phyloP scores from a whole-genome alignment of 768 basidiomycete species.

The Mycena venus region DNA sequence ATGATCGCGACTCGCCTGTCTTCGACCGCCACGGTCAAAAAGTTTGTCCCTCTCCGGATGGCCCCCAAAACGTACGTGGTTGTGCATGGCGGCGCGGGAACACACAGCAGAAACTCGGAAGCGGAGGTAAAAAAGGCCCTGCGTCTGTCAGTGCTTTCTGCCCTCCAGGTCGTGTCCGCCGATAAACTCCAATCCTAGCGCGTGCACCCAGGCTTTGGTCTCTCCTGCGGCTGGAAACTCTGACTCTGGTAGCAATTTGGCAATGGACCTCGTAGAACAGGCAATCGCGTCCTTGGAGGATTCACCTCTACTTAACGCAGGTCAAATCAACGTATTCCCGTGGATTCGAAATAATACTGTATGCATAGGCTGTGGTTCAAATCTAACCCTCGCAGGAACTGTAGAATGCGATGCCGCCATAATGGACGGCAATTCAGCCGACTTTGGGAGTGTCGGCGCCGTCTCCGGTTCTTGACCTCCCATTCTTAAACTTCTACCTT shows the following conservation, averaged over 20 bases:
- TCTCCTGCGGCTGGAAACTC: slow-evolving; percentile 15
- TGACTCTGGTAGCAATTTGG: slow-evolving; percentile 4
- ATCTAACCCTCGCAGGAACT: slow-evolving; percentile 77
- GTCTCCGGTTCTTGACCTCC: slow-evolving; percentile 63
- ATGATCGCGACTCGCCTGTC: no score
- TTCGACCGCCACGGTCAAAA: no score
- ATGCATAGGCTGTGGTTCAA: slow-evolving; percentile 77
- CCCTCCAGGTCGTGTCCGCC: neutral
- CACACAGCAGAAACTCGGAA: slow-evolving; percentile 65
- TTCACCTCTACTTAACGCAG: slow-evolving; percentile 78
- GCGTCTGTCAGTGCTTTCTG: slow-evolving; percentile 58
- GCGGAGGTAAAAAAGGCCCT: slow-evolving; percentile 68
- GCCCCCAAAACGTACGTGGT: slow-evolving; percentile 55
- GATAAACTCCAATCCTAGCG: slow-evolving; percentile 49
- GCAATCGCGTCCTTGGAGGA: slow-evolving; percentile 76
- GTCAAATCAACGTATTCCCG: no score
- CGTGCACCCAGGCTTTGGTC: slow-evolving; percentile 61
- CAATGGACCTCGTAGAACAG: slow-evolving; percentile 52
- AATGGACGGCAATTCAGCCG: slow-evolving; percentile 60
- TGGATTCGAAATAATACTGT: neutral
- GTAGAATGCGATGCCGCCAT: slow-evolving; percentile 90
- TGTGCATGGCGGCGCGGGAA: slow-evolving; percentile 86
- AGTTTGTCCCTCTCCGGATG: no score
- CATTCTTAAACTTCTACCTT: neutral
- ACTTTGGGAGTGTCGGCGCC: slow-evolving; percentile 82